Conservation (phyloP, 305 asterid species). For the Fraxinus albicans region DNA sequence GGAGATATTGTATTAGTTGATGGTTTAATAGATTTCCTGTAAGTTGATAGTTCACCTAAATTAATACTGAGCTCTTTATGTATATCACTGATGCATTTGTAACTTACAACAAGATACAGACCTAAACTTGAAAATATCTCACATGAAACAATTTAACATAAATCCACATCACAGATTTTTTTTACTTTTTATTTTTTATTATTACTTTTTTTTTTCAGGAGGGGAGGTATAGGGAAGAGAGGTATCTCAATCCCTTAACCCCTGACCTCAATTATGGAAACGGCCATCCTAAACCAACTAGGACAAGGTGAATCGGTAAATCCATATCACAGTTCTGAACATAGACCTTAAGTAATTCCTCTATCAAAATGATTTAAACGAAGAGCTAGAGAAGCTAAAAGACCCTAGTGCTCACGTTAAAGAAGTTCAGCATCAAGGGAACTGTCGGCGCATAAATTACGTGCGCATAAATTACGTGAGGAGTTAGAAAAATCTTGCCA, state of each 20-base stretch:
- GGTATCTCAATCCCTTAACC: background rate
- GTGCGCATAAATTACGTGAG: background rate
- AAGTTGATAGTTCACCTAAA: background rate
- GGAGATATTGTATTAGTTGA: background rate
- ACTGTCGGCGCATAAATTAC: background rate
- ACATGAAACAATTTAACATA: background rate
- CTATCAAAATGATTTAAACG: background rate
- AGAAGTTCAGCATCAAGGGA: background rate
- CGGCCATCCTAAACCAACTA: background rate
- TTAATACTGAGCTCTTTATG: background rate
- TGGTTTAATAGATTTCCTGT: background rate
- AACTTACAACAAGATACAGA: background rate
- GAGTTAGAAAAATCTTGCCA: background rate
- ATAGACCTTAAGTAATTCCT: background rate
- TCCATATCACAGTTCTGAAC: background rate
- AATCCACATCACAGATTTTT: background rate
- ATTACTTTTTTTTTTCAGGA: background rate
- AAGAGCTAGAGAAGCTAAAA: background rate
- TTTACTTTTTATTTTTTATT: too few relatives aligned
- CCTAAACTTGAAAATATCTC: background rate
- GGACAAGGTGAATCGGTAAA: background rate
- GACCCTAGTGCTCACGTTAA: background rate
- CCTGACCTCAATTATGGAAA: background rate
- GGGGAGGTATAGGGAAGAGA: background rate
- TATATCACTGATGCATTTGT: background rate